Percentiles rank a stretch among this genome's conserved stretches.
phyloP scores from a whole-genome alignment of 1,284 basidiomycete genomes.

The Puccinia novopanici region DNA sequence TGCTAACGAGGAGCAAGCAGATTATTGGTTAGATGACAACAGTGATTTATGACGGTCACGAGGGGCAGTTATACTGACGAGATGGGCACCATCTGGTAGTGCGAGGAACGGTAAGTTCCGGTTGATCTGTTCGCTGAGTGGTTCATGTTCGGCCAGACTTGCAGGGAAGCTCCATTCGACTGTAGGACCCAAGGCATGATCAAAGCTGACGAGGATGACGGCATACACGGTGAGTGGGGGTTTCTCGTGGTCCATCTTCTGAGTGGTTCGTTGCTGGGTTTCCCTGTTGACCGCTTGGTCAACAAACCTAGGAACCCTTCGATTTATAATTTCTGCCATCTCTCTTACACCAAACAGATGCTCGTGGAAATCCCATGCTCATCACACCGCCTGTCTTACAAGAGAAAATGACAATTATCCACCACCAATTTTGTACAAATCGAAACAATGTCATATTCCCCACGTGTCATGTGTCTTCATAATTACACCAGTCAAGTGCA shows the following conservation, averaged over 20 bases:
- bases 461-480: too few species aligned
- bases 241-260: conserved; percentile 15
- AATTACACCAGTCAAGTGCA: too few species aligned
- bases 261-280: too few species aligned
- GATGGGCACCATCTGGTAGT: conserved; percentile 91
- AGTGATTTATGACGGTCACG: background rate
- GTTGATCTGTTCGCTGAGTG: conserved; percentile 63
- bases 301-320: too few species aligned
- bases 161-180: conserved; percentile 72
- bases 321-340: too few species aligned
- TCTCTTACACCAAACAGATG: too few species aligned
- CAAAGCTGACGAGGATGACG: conserved; percentile 55
- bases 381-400: too few species aligned
- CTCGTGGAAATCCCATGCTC: too few species aligned
- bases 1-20: conserved; percentile 61
- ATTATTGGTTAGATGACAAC: conserved; percentile 8
- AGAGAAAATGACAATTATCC: too few species aligned
- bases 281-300: too few species aligned
- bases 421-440: too few species aligned
- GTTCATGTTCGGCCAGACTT: conserved; percentile 75
- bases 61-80: conserved; percentile 65
- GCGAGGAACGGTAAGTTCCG: conserved; percentile 93
- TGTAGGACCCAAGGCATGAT: conserved; percentile 71
- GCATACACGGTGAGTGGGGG: conserved; percentile 47
- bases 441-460: too few species aligned